Percentiles rank a stretch among this genome's conserved stretches.
Evolutionary conservation across 129 eudicot genomes (phyloP).

Genomic region (Solidago caesia): DNA sequence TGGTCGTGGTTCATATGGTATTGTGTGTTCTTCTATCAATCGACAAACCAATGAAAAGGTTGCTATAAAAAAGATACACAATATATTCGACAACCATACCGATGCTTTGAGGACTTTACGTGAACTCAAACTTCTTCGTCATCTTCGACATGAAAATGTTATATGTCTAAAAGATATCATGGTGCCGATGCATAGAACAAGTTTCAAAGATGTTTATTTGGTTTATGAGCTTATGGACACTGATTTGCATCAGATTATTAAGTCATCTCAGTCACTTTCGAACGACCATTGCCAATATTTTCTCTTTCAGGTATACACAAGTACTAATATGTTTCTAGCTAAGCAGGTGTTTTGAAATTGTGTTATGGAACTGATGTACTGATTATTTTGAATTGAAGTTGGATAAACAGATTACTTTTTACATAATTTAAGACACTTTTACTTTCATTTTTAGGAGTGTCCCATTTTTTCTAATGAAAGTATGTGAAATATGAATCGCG

Average conservation of each 20-base stretch:
- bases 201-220: conserved; percentile 68
- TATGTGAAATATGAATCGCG: background rate
- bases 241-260: conserved; percentile 62
- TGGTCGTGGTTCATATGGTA: conserved; percentile 64
- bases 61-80: conserved; percentile 61
- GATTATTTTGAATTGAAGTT: background rate
- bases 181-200: conserved; percentile 50
- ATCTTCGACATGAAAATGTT: conserved; percentile 64
- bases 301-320: conserved; percentile 48
- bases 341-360: background rate
- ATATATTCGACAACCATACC: conserved; percentile 52
- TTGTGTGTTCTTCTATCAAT: conserved; percentile 67
- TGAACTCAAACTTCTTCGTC: conserved; percentile 58
- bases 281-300: conserved; percentile 69
- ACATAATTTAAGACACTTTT: background rate
- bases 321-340: background rate
- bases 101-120: conserved; percentile 67
- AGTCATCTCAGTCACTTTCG: conserved; percentile 60
- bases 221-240: conserved; percentile 78
- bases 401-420: background rate
- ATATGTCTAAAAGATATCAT: conserved; percentile 61
- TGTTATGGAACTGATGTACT: background rate
- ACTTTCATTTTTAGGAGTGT: background rate
- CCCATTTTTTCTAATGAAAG: background rate
- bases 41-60: conserved; percentile 66